Evolutionary conservation across 179 eudicot species (phyloP), one percentile per base, ranked within the genome.

Genomic region (Beta macrorhiza): DNA sequence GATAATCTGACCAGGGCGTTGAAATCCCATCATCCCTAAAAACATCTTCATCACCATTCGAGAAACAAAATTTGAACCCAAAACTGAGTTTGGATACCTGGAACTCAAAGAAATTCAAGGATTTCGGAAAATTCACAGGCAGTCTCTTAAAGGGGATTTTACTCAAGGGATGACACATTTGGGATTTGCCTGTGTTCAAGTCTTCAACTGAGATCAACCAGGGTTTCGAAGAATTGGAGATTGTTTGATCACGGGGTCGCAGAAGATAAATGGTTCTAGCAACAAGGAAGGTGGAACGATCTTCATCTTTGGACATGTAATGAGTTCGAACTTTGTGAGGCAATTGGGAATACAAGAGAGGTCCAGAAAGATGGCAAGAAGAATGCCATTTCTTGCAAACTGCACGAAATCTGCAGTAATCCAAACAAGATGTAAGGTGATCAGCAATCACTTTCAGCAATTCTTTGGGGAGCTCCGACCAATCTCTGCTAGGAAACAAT

Each of bases 371-470:
- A 51, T 45, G 74, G 63, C 45, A 55, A 51, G 32, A 32, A 78
- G 63, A 78, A 53, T 52, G 74, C 80, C 80, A 78, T 65, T 67
- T 78, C 49, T 52, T 78, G 15, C 74, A 78, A 78, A 78, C 80
- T 64, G 80, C 45, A n/a, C 80, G 59, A 10, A 78, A 52, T 65
- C 61, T 49, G 62, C 47, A 1, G 62, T 20, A 25, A 49, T 78
- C 72, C 4, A 67, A 45, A 19, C 22, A n/a, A 6, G 72, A 11
- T 5, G 52, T 8, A 6, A 67, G 57, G 22, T 20, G 61, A 16
- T 67, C 25, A 42, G 73, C 72, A 10, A 78, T 65, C 37, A 22
- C 56, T 7, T 20, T 52, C 10, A 78, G 80, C 29, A 78, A 14
- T 67, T 78, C 80, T 17, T 78, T 49, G 4, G 72, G 72, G 45